phyloP scores from a whole-genome alignment of 495 filamentous ascomycete genomes.

The Ramalina intermedia region DNA sequence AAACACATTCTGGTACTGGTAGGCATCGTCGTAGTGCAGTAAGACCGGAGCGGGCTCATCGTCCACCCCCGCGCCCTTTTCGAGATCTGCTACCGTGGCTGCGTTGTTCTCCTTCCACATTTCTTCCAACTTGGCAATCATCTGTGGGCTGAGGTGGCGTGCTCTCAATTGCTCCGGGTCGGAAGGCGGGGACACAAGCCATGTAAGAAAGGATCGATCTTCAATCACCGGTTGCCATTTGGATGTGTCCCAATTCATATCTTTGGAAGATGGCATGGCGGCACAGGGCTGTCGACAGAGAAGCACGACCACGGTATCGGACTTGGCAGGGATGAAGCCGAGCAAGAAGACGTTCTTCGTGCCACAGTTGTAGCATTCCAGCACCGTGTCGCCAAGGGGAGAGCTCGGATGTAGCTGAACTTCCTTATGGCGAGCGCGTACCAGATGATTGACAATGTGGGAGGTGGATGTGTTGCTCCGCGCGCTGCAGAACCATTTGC shows the following conservation, averaged over 20 bases:
- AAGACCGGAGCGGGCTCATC: conserved; percentile 91
- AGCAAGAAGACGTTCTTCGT: conserved; percentile 99
- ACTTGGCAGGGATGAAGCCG: conserved; percentile 98
- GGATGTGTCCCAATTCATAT: conserved; percentile 99
- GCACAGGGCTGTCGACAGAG: conserved; percentile 95
- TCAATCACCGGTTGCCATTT: conserved; percentile 97
- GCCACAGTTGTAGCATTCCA: conserved; percentile 99
- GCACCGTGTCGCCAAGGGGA: conserved; percentile 87
- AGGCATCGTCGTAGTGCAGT: conserved; percentile 91
- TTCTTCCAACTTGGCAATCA: conserved; percentile 94
- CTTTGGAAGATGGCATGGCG: conserved; percentile 88
- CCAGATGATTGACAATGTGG: conserved; percentile 96
- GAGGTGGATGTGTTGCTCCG: conserved; percentile 93
- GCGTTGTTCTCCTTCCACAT: conserved; percentile 95
- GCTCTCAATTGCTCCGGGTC: conserved; percentile 95
- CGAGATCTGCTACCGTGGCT: conserved; percentile 82
- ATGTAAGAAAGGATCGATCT: conserved; percentile 85
- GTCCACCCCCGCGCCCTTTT: conserved; percentile 85
- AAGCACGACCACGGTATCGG: conserved; percentile 93
- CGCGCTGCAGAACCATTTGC: conserved; percentile 98
- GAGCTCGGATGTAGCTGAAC: conserved; percentile 92
- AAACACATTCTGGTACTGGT: conserved; percentile 98
- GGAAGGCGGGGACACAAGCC: conserved; percentile 80
- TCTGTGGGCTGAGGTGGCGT: conserved; percentile 81
- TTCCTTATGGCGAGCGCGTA: conserved; percentile 95